These are phyloP conservation scores for Laguncularia racemosa DNA, from an alignment of 345 rosid species.

Conservation along the genomic window DNA sequence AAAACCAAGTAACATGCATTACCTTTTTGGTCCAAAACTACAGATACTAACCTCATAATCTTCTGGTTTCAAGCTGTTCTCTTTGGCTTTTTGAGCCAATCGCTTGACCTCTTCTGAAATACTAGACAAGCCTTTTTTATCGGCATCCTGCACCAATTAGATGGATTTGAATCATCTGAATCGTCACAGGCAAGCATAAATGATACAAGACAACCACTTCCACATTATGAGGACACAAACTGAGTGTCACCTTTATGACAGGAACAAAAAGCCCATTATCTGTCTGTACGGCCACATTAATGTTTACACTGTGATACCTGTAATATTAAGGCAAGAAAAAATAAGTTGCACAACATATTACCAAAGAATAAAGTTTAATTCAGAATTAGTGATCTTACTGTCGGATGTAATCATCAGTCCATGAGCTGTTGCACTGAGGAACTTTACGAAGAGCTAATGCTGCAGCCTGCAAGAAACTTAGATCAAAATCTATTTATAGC, in stretches of 20 bases:
- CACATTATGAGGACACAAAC: neutral
- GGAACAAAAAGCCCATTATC: conserved; percentile 95
- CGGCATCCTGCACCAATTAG: conserved; percentile 59
- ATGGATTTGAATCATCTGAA: neutral
- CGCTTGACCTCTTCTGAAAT: conserved; percentile 73
- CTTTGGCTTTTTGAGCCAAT: conserved; percentile 89
- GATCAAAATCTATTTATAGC: conserved; percentile 3
- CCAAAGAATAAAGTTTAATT: neutral
- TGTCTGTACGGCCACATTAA: conserved; percentile 94
- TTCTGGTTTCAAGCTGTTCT: conserved; percentile 84
- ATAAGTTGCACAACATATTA: conserved; percentile 3
- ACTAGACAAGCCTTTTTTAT: conserved; percentile 84
- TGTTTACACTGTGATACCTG: conserved; percentile 84
- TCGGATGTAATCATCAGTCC: conserved; percentile 89
- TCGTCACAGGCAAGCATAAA: neutral
- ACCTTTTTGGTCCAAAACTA: too few species aligned
- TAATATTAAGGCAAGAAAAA: conserved; percentile 5
- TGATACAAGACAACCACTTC: neutral
- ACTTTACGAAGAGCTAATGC: conserved; percentile 89
- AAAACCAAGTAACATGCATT: too few species aligned
- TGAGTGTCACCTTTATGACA: conserved; percentile 63
- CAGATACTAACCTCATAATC: conserved; percentile 68
- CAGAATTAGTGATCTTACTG: conserved; percentile 49
- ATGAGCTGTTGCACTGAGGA: conserved; percentile 97
- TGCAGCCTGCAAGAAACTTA: conserved; percentile 58